A percentile compares a stretch with the other conserved stretches of the same genome.
Evolutionary conservation across 148 eudicot genomes (phyloP).

Genomic region (Cornus suecica): DNA sequence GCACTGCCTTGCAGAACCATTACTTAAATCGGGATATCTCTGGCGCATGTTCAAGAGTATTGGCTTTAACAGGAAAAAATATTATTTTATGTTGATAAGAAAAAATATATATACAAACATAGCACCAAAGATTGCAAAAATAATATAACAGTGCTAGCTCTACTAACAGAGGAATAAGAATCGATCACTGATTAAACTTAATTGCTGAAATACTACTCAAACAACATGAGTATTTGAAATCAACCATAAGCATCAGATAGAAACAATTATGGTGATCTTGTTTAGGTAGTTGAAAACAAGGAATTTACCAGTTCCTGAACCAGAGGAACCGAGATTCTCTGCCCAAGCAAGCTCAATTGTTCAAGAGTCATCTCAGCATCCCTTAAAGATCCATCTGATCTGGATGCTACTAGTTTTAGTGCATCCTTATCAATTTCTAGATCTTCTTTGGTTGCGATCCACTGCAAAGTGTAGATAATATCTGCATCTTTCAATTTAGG

Average conservation of each 20-base stretch:
- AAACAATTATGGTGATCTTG: neutral
- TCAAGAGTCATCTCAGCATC: slow-evolving; percentile 99
- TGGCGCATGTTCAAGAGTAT: neutral
- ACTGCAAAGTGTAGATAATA: slow-evolving; percentile 70
- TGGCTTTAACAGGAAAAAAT: neutral
- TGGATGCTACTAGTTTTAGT: slow-evolving; percentile 81
- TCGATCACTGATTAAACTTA: neutral
- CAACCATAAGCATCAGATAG: neutral
- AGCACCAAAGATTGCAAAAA: neutral
- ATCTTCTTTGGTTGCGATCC: slow-evolving; percentile 87
- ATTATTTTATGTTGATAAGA: neutral
- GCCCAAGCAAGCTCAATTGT: slow-evolving; percentile 90
- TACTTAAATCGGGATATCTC: neutral
- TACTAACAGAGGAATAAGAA: neutral
- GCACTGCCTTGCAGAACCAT: neutral
- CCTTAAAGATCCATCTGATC: slow-evolving; percentile 94
- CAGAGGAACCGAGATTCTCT: slow-evolving; percentile 68
- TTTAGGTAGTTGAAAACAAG: neutral
- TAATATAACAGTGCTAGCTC: neutral
- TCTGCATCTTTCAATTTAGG: slow-evolving; percentile 94
- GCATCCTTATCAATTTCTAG: slow-evolving; percentile 84
- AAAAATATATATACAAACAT: neutral
- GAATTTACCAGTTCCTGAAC: slow-evolving; percentile 87
- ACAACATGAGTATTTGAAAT: neutral
- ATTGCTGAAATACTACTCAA: neutral